Evolutionary conservation across 1,284 basidiomycete genomes (phyloP).

Genomic region (Leccinum pachyderme): DNA sequence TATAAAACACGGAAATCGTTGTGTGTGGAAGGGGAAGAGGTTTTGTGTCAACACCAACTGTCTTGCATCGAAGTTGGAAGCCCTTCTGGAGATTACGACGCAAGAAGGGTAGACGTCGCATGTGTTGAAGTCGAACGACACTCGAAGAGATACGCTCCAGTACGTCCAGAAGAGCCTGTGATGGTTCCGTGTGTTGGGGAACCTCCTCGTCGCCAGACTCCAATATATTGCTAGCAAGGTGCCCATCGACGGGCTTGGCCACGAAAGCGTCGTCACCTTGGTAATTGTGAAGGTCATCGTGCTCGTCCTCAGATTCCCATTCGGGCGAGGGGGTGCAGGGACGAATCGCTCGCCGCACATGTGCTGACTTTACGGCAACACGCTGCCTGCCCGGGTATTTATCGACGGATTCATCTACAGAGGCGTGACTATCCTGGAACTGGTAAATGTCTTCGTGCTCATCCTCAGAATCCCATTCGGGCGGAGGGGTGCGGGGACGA

Average conservation of each 20-base stretch:
- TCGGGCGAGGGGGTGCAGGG: not conserved
- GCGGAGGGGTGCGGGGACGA: not conserved
- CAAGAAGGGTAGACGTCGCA: slow-evolving; percentile 50
- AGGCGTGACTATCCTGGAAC: slow-evolving; percentile 6
- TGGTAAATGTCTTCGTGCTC: not conserved
- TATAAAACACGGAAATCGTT: slow-evolving; percentile 34
- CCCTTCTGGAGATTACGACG: slow-evolving; percentile 47
- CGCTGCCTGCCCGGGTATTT: not conserved
- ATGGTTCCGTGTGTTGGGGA: slow-evolving; percentile 11
- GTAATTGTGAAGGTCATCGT: not conserved
- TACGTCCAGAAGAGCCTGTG: slow-evolving; percentile 22
- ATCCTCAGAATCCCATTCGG: slow-evolving; percentile 9
- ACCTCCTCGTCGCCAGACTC: slow-evolving; percentile 10
- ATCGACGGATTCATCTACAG: slow-evolving; percentile 1
- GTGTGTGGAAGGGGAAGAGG: slow-evolving; percentile 13
- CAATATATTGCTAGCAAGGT: slow-evolving; percentile 4
- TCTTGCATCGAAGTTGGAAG: slow-evolving; percentile 39
- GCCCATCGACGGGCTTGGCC: slow-evolving; percentile 3
- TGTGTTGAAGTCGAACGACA: slow-evolving; percentile 20
- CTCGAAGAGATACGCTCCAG: slow-evolving; percentile 20
- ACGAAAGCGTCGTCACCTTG: slow-evolving; percentile 4
- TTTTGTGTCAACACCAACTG: slow-evolving; percentile 17
- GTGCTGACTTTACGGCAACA: too few relatives aligned
- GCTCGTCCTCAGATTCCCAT: slow-evolving; percentile 9
- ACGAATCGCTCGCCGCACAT: not conserved